Evolutionary conservation across 768 basidiomycete species (phyloP), one percentile per base, ranked within the genome.

Genomic region (Leccinum arenicola): DNA sequence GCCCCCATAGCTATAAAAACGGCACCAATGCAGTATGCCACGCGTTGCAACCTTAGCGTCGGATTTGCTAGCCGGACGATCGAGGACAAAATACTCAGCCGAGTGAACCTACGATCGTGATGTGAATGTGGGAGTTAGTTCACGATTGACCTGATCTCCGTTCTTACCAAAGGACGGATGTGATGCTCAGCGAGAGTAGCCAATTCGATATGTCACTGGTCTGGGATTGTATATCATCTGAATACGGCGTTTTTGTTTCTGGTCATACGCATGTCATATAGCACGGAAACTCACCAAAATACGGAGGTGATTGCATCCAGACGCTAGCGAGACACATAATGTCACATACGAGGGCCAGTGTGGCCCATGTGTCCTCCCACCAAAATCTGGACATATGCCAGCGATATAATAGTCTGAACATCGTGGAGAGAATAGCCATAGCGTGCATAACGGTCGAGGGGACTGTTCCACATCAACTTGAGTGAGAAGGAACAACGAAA

Each of bases 341-440:
- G 38, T 66, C 69, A 40, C 50, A 65, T 50, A 66, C 15, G 35
- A 71, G 69, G 7, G 70, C 69, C 35, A 63, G 8, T 2, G 57
- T 52, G 6, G 70, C 70, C 70, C 70, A 73, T 33, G 59, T 45
- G 35, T 71, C 70, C 23, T 71, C 70, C 70, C 70, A 73, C 59
- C 65, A 63, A 56, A 69, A 65, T 25, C 27, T 63, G 15, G 57
- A 55, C 27, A 63, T 52, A 43, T 35, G 45, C 54, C 59, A 67
- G 45, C 71, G 71, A 47, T 73, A 62, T 15, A 57, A 21, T 7
- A 71, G 57, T 47, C 70, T 62, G 25, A 63, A 57, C 3, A 45
- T 27, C 6, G 70, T 71, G 14, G 50, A n/a, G 15, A 61, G 31
- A 14, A 73, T 71, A 23, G 61, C 66, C 3, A 68, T 14, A 14